Conservation (phyloP, 2,329 filamentous ascomycete genomes). For the Colletotrichum caudatum region DNA sequence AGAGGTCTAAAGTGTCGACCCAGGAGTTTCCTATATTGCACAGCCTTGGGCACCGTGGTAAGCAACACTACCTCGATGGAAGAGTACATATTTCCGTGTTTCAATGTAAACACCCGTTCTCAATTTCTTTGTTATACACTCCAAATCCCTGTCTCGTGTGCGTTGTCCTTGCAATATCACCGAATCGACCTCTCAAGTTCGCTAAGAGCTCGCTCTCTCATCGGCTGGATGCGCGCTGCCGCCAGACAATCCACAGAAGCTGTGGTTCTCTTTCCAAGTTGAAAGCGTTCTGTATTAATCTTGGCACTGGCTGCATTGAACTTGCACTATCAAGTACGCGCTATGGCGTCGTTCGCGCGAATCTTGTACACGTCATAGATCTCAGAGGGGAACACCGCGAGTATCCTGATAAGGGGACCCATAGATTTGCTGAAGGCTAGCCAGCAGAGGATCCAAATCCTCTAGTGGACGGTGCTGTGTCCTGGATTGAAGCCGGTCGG, state of each 20-base stretch:
- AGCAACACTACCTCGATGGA: neutral
- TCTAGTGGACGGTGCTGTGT: slow-evolving; percentile 18
- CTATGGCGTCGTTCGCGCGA: slow-evolving; percentile 33
- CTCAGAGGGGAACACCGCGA: slow-evolving; percentile 27
- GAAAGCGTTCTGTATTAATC: neutral
- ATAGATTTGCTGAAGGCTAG: slow-evolving; percentile 29
- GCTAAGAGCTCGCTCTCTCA: neutral
- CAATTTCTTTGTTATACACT: neutral
- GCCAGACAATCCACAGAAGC: neutral
- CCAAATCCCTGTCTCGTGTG: neutral
- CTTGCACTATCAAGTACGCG: slow-evolving; percentile 30
- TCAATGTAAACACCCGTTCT: neutral
- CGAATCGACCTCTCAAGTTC: neutral
- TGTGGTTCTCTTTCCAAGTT: neutral
- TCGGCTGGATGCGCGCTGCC: neutral
- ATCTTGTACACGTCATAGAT: slow-evolving; percentile 34
- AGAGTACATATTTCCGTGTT: neutral
- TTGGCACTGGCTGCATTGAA: slow-evolving; percentile 21
- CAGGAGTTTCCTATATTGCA: neutral
- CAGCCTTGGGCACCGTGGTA: neutral
- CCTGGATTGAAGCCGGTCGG: slow-evolving; percentile 30
- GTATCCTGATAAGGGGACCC: slow-evolving; percentile 28
- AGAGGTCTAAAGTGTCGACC: neutral
- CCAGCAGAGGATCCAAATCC: slow-evolving; percentile 28
- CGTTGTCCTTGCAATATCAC: neutral